Evolutionary conservation across 225 moss, liverwort and hornwort genomes (phyloP), one percentile per base, ranked within the genome.

Genomic region (Physcomitrium patens): DNA sequence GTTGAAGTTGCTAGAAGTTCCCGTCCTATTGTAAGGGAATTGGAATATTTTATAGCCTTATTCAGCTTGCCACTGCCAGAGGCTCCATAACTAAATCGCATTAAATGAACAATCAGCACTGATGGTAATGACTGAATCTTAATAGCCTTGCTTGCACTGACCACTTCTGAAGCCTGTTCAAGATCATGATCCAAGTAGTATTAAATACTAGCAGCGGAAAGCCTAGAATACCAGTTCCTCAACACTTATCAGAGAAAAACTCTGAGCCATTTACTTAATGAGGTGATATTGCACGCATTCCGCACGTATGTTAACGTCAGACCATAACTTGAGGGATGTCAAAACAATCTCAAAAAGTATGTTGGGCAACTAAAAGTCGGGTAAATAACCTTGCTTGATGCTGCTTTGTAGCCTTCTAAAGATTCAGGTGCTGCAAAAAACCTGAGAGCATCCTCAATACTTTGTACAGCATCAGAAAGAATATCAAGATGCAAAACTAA

Each of bases 71-170:
- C 89, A 71, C 92, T 92, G 54, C 96, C 94, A 60, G 74, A 74
- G 76, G 85, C 81, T 60, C 94, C 96, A 69, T 94, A 96, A 79
- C 96, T 96, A 72, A 96, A 96, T 18, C 96, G 94, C 96, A 96
- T 96, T 23, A 96, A 80, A 76, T 96, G 96, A 42, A 96, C 81
- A 44, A 96, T 87, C 76, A 96, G 76, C 79, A 96, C 84, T 66
- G 86, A 83, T 65, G 96, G 96, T 65, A 96, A 80, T 12, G 90
- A 79, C 85, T 96, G 94, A 81, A 96, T 86, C 84, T 96, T 96
- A 18, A 96, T 86, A 62, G 88, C 85, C 80, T 96, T 96, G 80
- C 94, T 96, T 75, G 96, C 96, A 80, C 89, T 86, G 42, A 96
- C 96, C 48, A 94, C 93, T 82, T 91, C 86, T 19, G 64, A 74